Base-by-base conservation (phyloP, 2,329 filamentous ascomycete species). In the Exophiala calicioides region DNA sequence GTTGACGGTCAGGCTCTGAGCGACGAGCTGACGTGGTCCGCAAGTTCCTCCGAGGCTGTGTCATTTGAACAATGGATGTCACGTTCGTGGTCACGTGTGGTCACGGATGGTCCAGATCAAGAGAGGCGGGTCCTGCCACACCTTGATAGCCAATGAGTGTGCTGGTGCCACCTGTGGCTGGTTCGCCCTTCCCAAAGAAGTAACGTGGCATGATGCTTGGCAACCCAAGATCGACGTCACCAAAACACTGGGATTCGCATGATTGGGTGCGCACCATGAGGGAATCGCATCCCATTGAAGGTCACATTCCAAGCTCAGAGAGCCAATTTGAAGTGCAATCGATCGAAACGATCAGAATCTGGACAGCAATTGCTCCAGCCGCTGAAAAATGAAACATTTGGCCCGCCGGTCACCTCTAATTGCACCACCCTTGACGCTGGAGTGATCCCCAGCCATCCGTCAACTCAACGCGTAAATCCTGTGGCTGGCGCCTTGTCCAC, bases 401-500 rank as follows among this genome's bases (percentile, higher is more conserved):
- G 9, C 35, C 27, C 35, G 35, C 35, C 23, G 26, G 23, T 18
- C 21, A 4, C 18, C 15, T 23, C 26, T 23, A 26, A 27, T 7
- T 20, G 8, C 26, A 6, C 12, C 23, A 23, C 13, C 3, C 27
- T 31, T 29, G 32, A 23, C 32, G 23, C 41, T 23, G 32, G 10
- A 10, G 3, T 12, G 9, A 16, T 32, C 38, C 36, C 52, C 47
- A 52, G 52, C 52, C 52, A 44, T 52, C 42, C 32, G 33, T 13
- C 35, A 31, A 41, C 30, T 33, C 27, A 34, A 18, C 41, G 42
- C 44, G 37, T 49, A 52, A 55, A 55, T 55, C 48, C 36, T 21
- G 52, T 52, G 52, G 52, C 52, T 55, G 52, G 52, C 48, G 52
- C 52, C 48, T 47, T 32, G 50, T 43, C 45, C 40, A 49, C 50